Conservation (phyloP, 768 basidiomycete genomes). For the Lactarius sp. region DNA sequence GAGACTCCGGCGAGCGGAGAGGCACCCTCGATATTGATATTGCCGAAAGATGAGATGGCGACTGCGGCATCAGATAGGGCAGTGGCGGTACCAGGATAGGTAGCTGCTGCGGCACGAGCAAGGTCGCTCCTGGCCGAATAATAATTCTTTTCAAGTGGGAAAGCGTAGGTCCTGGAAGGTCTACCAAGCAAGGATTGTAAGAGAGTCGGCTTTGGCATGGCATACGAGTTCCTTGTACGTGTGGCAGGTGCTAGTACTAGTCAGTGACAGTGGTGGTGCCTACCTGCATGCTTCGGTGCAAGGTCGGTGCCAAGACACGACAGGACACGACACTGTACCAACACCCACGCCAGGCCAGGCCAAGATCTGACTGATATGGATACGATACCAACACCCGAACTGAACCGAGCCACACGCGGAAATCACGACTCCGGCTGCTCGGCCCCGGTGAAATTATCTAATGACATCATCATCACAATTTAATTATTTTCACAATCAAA, state of each 20-base stretch:
- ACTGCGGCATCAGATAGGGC: background rate
- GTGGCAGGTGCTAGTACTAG: too few species aligned
- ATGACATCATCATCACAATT: background rate
- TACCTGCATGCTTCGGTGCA: too few species aligned
- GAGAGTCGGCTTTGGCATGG: conserved; percentile 25
- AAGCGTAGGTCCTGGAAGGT: conserved; percentile 19
- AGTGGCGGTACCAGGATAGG: background rate
- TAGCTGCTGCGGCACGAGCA: conserved; percentile 7
- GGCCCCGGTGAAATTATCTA: background rate
- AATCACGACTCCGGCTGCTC: too few species aligned
- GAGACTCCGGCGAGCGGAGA: background rate
- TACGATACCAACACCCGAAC: too few species aligned
- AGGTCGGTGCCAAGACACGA: too few species aligned
- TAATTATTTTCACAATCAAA: background rate
- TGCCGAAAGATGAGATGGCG: background rate
- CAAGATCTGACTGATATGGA: too few species aligned
- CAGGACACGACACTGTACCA: too few species aligned
- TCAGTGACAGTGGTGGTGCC: too few species aligned
- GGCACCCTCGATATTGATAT: background rate
- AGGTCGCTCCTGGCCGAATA: conserved; percentile 18
- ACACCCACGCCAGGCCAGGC: too few species aligned
- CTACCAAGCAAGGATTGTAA: conserved; percentile 20
- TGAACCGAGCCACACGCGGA: too few species aligned
- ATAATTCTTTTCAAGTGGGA: conserved; percentile 13
- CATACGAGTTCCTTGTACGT: too few species aligned